phyloP scores from a whole-genome alignment of 2,329 filamentous ascomycete species.

The Hypoxylon sp. region DNA sequence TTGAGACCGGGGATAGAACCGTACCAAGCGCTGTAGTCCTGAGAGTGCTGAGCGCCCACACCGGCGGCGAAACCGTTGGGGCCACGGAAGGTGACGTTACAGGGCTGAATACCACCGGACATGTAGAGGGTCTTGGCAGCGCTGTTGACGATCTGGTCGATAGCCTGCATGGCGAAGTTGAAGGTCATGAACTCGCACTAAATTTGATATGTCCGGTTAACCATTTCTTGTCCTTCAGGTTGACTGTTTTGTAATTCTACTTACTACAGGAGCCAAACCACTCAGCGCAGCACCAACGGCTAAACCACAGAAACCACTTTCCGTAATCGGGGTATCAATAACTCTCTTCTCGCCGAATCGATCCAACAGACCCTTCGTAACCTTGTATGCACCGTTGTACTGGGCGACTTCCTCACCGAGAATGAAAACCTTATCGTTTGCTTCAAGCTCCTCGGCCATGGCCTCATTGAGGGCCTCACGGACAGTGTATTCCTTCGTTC shows the following conservation, averaged over 20 bases:
- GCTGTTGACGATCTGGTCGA: slow-evolving; percentile 99
- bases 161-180: slow-evolving; percentile 99
- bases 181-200: slow-evolving; percentile 99
- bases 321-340: slow-evolving; percentile 98
- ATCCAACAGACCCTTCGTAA: slow-evolving; percentile 97
- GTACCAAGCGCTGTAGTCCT: slow-evolving; percentile 99
- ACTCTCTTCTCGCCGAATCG: slow-evolving; percentile 97
- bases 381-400: slow-evolving; percentile 99
- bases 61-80: slow-evolving; percentile 98
- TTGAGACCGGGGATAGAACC: slow-evolving; percentile 97
- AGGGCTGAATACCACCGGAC: slow-evolving; percentile 99
- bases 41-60: slow-evolving; percentile 97
- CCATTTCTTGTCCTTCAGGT: neutral
- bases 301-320: slow-evolving; percentile 94
- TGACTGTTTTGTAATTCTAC: slow-evolving; percentile 55
- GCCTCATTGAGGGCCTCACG: slow-evolving; percentile 97
- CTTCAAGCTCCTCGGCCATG: slow-evolving; percentile 95
- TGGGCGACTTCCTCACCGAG: slow-evolving; percentile 98
- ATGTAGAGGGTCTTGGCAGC: slow-evolving; percentile 99
- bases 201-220: slow-evolving; percentile 24
- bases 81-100: slow-evolving; percentile 99
- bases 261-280: slow-evolving; percentile 91
- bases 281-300: slow-evolving; percentile 95
- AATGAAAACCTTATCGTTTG: slow-evolving; percentile 94
- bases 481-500: slow-evolving; percentile 92